A percentile compares a stretch with the other conserved stretches of the same genome.
Conservation (phyloP, 805 yeast genomes). For the Candida saitoana region DNA sequence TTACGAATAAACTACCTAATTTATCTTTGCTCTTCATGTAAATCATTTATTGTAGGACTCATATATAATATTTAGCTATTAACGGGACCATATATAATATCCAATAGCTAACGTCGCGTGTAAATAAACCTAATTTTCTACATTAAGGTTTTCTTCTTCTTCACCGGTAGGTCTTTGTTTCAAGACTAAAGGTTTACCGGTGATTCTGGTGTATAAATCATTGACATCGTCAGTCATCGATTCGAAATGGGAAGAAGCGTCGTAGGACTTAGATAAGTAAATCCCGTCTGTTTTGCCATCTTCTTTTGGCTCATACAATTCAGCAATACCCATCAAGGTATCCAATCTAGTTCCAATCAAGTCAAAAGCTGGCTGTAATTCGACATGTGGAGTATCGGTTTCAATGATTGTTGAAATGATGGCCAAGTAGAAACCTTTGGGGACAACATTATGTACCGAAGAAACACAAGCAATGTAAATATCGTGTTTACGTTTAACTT, state of each 20-base stretch:
- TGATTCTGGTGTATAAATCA: slow-evolving; percentile 86
- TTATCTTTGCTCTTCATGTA: too few species aligned
- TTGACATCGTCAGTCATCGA: slow-evolving; percentile 94
- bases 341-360: slow-evolving; percentile 76
- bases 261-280: slow-evolving; percentile 84
- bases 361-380: slow-evolving; percentile 90
- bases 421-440: slow-evolving; percentile 86
- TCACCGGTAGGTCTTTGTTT: slow-evolving; percentile 69
- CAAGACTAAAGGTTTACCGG: slow-evolving; percentile 86
- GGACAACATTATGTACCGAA: slow-evolving; percentile 82
- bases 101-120: too few species aligned
- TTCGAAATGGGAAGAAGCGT: slow-evolving; percentile 93
- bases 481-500: slow-evolving; percentile 87
- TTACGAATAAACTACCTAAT: too few species aligned
- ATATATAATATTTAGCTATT: too few species aligned
- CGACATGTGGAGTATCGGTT: slow-evolving; percentile 87
- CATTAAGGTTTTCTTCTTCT: slow-evolving; percentile 42
- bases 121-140: slow-evolving; percentile 2
- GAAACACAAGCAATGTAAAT: slow-evolving; percentile 91
- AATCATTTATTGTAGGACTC: too few species aligned
- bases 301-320: slow-evolving; percentile 77
- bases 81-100: too few species aligned
- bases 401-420: slow-evolving; percentile 93
- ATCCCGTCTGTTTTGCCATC: slow-evolving; percentile 81
- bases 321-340: slow-evolving; percentile 91